A percentile compares a stretch with the other conserved stretches of the same genome.
These are phyloP conservation scores for Hylodesmum podocarpum DNA, from an alignment of 306 rosid species.

Conservation along the genomic window DNA sequence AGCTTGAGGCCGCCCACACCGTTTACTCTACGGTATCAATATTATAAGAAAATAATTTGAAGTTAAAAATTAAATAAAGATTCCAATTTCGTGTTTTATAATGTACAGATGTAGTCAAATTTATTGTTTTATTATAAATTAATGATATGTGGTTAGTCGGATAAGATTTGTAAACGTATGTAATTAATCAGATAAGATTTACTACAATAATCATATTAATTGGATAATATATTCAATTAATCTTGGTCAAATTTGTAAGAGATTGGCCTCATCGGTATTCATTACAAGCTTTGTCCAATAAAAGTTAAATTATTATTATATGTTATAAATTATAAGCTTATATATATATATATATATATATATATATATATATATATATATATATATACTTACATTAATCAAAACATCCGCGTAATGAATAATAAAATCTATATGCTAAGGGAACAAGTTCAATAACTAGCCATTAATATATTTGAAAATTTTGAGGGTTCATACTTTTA, in stretches of 20 bases:
- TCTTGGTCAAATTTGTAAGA: neutral
- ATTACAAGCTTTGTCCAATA: too few species aligned
- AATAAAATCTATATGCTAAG: too few species aligned
- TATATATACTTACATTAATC: neutral
- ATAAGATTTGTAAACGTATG: neutral
- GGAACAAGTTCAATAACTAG: too few species aligned
- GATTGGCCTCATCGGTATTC: neutral
- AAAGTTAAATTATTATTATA: too few species aligned
- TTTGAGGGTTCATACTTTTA: too few species aligned
- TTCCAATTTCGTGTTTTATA: neutral
- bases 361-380: too few species aligned
- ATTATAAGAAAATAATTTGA: neutral
- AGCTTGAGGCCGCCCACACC: slow-evolving; percentile 26
- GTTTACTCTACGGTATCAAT: neutral
- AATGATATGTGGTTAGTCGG: neutral
- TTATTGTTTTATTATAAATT: neutral
- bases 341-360: too few species aligned
- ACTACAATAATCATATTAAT: too few species aligned
- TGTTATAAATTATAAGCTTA: too few species aligned
- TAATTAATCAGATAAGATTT: neutral
- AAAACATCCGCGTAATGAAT: too few species aligned
- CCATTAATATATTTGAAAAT: too few species aligned
- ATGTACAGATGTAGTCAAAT: neutral
- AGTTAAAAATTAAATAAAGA: neutral
- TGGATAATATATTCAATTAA: neutral